Conservation (phyloP, 2,329 filamentous ascomycete species). For the Apiospora arundinis region DNA sequence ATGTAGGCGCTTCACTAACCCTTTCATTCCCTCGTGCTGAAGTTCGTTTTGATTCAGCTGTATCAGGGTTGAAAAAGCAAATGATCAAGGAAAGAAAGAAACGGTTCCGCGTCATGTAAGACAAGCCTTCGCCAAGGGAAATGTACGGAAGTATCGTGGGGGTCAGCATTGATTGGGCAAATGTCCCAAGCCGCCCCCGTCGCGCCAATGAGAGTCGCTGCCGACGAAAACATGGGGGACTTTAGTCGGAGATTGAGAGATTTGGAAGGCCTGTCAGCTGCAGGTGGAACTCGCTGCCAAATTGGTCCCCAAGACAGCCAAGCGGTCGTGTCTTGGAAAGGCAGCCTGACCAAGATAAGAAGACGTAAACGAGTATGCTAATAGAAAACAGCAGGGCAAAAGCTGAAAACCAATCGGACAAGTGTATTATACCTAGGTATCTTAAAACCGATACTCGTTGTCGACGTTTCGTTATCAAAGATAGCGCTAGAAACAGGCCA, state of each 20-base stretch:
- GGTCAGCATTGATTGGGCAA: neutral
- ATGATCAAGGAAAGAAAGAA: neutral
- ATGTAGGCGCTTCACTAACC: neutral
- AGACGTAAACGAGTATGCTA: constrained; percentile 1
- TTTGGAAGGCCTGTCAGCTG: neutral
- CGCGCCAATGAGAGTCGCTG: neutral
- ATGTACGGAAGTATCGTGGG: neutral
- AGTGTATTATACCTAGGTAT: no score
- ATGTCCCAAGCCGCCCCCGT: neutral
- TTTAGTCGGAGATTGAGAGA: neutral
- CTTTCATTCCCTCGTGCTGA: neutral
- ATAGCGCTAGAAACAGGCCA: neutral
- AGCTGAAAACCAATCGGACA: neutral
- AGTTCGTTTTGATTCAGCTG: neutral
- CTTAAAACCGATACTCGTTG: neutral
- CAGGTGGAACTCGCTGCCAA: neutral
- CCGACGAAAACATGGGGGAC: neutral
- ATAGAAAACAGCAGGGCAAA: neutral
- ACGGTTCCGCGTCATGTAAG: neutral
- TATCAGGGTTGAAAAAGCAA: neutral
- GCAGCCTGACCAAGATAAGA: constrained; percentile 3
- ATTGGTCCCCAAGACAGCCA: neutral
- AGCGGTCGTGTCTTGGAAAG: neutral
- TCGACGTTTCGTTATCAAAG: neutral
- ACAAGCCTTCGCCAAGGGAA: constrained; percentile 16